Conservation (phyloP, 2,329 filamentous ascomycete genomes). For the Phialemonium atrogriseum region DNA sequence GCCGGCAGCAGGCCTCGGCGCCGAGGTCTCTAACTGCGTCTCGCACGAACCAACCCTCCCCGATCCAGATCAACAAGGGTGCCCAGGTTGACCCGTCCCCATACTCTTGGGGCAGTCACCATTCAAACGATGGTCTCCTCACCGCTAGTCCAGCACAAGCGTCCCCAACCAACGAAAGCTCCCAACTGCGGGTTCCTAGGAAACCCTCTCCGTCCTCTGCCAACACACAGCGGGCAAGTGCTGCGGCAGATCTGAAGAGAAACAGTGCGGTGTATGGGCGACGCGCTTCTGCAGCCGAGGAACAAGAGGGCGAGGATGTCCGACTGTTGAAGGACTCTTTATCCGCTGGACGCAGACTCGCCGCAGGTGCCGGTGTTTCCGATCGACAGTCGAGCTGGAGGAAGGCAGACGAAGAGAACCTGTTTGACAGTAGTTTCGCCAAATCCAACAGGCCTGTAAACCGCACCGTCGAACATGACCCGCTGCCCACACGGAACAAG, state of each 20-base stretch:
- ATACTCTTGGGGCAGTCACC: slow-evolving; percentile 43
- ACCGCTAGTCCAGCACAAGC: slow-evolving; percentile 22
- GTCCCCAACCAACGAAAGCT: slow-evolving; percentile 27
- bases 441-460: slow-evolving; percentile 27
- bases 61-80: slow-evolving; percentile 37
- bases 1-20: slow-evolving; percentile 22
- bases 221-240: slow-evolving; percentile 18
- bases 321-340: slow-evolving; percentile 44
- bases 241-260: slow-evolving; percentile 24
- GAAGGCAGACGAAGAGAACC: slow-evolving; percentile 44
- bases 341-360: slow-evolving; percentile 36
- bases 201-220: slow-evolving; percentile 23
- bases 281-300: slow-evolving; percentile 19
- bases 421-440: slow-evolving; percentile 41
- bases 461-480: slow-evolving; percentile 24
- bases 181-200: slow-evolving; percentile 30
- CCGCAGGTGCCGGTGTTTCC: slow-evolving; percentile 21
- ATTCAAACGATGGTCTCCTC: slow-evolving; percentile 41
- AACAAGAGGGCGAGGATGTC: slow-evolving; percentile 42
- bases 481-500: slow-evolving; percentile 50
- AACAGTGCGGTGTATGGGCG: slow-evolving; percentile 20
- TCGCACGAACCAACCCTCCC: slow-evolving; percentile 35
- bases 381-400: slow-evolving; percentile 20
- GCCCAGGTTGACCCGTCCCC: slow-evolving; percentile 37
- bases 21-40: slow-evolving; percentile 38